These are phyloP conservation scores for Kodamaea lidongshanica DNA, from an alignment of 805 yeast genomes.

Conservation along the genomic window DNA sequence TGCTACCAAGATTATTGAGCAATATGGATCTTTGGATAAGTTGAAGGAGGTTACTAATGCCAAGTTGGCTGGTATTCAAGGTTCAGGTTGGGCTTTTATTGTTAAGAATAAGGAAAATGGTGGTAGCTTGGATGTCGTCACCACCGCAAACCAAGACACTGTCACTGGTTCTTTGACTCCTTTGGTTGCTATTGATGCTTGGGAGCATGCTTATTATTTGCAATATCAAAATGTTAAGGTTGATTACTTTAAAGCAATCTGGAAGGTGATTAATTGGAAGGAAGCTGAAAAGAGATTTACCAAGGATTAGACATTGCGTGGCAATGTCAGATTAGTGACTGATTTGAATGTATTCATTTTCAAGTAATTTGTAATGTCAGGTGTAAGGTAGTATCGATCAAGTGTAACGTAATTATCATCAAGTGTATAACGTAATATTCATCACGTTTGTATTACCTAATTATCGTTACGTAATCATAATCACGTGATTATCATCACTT, in stretches of 20 bases:
- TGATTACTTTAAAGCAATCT: slow-evolving; percentile 87
- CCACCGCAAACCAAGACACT: slow-evolving; percentile 83
- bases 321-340: too few species aligned
- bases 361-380: too few species aligned
- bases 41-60: slow-evolving; percentile 57
- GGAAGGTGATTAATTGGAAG: slow-evolving; percentile 93
- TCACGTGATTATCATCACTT: too few species aligned
- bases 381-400: too few species aligned
- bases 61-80: slow-evolving; percentile 76
- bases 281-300: slow-evolving; percentile 70
- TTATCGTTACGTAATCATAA: too few species aligned
- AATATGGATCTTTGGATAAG: slow-evolving; percentile 69
- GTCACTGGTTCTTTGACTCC: slow-evolving; percentile 66
- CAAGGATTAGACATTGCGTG: slow-evolving; percentile 5
- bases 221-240: slow-evolving; percentile 89
- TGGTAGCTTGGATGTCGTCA: slow-evolving; percentile 71
- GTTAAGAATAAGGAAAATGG: slow-evolving; percentile 68
- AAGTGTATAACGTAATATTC: too few species aligned
- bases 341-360: too few species aligned
- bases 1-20: slow-evolving; percentile 49
- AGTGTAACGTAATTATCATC: too few species aligned
- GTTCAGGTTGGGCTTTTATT: slow-evolving; percentile 93
- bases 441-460: too few species aligned
- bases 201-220: slow-evolving; percentile 96
- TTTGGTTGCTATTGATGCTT: slow-evolving; percentile 84